Evolutionary conservation across 2,329 filamentous ascomycete genomes (phyloP).

Genomic region (Pezicula neosporulosa): DNA sequence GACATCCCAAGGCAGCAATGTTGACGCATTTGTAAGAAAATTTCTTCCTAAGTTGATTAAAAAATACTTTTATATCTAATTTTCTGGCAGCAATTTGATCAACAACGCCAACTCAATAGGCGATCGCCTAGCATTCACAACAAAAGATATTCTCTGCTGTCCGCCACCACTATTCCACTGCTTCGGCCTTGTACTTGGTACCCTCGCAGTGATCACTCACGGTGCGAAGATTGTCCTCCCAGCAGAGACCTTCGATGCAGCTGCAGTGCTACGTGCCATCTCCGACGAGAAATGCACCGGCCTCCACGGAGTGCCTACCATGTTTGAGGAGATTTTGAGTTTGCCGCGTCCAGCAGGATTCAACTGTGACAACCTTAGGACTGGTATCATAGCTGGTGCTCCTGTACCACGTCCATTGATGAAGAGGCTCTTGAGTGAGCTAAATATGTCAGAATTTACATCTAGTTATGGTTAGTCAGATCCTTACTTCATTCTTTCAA

Average conservation of each 20-base stretch:
- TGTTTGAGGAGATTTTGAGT: conserved; percentile 66
- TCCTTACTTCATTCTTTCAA: conserved; percentile 2
- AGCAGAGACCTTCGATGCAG: conserved; percentile 60
- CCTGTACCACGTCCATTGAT: conserved; percentile 61
- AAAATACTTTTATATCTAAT: neutral
- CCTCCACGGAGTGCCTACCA: conserved; percentile 54
- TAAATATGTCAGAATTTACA: conserved; percentile 59
- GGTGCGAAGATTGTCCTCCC: conserved; percentile 62
- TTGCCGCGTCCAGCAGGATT: conserved; percentile 38
- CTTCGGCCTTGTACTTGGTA: conserved; percentile 69
- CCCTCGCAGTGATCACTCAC: conserved; percentile 66
- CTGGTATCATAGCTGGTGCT: conserved; percentile 64
- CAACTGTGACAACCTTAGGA: conserved; percentile 43
- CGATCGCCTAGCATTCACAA: conserved; percentile 61
- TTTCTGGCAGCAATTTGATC: conserved; percentile 37
- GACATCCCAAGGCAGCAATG: conserved; percentile 71
- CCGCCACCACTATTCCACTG: conserved; percentile 65
- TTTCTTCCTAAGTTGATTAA: neutral
- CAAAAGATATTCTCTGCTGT: conserved; percentile 60
- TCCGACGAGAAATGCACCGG: conserved; percentile 50
- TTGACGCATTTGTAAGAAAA: conserved; percentile 44
- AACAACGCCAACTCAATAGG: conserved; percentile 68
- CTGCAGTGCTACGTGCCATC: conserved; percentile 54
- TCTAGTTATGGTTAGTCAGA: conserved; percentile 34
- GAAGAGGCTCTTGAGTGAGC: conserved; percentile 54